Evolutionary conservation across 2,329 filamentous ascomycete genomes (phyloP), one percentile per base, ranked within the genome.

Genomic region (Curvularia spicifera): DNA sequence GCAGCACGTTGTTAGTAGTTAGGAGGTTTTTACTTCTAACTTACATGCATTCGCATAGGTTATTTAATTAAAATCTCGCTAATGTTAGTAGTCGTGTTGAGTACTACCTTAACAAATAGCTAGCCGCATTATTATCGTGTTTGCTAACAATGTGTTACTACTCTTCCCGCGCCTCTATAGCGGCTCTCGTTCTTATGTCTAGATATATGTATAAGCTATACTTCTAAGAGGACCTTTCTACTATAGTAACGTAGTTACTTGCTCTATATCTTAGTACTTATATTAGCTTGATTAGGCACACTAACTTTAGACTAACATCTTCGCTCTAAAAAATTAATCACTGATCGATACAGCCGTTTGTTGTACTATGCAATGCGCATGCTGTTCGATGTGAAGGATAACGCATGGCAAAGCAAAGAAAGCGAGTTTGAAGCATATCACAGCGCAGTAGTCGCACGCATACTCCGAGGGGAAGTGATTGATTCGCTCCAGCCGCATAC

Each of bases 381-480:
- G 44, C 51, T 54, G 43, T 54, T 54, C 26, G 42, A 54, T 31
- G 26, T 24, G n/a, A 44, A 54, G 35, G 51, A 47, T 35, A 39
- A 48, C 24, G 8, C 15, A 44, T 35, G 35, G 51, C 5, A 48
- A 44, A 44, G 24, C 24, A 44, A 44, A 44, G 24, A 26, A 26
- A 28, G 22, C 42, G 24, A 24, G 22, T 44, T 26, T 44, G 42
- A 44, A 44, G 42, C 42, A 26, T 44, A 44, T 28, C 24, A 44
- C 42, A n/a, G n/a, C n/a, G n/a, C n/a, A n/a, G n/a, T n/a, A n/a
- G n/a, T n/a, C n/a, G n/a, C n/a, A n/a, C n/a, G 37, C 37, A 9
- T 48, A 48, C 37, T 40, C 15, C 37, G 37, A 40, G 13, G 37
- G 37, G 33, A 35, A 10, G 33, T n/a, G n/a, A n/a, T n/a, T n/a